These are phyloP conservation scores for Hypoxylon sp. DNA, from an alignment of 2,329 filamentous ascomycete species.

Conservation along the genomic window DNA sequence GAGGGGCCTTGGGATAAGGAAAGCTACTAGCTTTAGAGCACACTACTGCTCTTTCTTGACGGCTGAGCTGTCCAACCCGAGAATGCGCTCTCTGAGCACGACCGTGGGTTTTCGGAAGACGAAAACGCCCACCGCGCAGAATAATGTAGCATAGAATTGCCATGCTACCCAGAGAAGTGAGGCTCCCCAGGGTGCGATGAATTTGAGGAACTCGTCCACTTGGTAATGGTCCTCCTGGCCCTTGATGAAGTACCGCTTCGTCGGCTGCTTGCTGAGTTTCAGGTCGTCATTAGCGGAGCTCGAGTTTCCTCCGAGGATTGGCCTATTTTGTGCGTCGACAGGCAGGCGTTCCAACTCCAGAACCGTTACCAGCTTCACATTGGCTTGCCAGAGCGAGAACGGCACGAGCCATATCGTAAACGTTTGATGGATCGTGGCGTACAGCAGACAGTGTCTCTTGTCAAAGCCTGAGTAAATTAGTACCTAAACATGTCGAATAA, in stretches of 20 bases:
- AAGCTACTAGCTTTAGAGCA: slow-evolving; percentile 9
- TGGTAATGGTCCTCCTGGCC: slow-evolving; percentile 89
- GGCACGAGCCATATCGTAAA: slow-evolving; percentile 85
- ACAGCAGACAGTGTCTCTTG: slow-evolving; percentile 75
- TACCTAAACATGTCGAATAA: background rate
- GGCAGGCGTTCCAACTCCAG: slow-evolving; percentile 70
- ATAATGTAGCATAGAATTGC: slow-evolving; percentile 75
- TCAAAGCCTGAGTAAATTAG: slow-evolving; percentile 72
- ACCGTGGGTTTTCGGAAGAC: slow-evolving; percentile 33
- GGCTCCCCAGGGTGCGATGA: slow-evolving; percentile 74
- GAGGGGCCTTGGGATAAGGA: background rate
- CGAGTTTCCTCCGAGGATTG: slow-evolving; percentile 18
- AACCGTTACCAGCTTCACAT: slow-evolving; percentile 77
- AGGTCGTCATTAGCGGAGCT: slow-evolving; percentile 51
- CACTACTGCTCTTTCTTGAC: slow-evolving; percentile 37
- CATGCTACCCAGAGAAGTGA: slow-evolving; percentile 66
- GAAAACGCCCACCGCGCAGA: slow-evolving; percentile 74
- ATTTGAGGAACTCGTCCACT: slow-evolving; percentile 80
- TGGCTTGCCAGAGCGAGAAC: slow-evolving; percentile 73
- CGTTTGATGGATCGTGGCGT: slow-evolving; percentile 79
- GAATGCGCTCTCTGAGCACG: slow-evolving; percentile 23
- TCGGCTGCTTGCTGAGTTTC: slow-evolving; percentile 16
- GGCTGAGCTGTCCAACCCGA: slow-evolving; percentile 25
- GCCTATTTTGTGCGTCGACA: slow-evolving; percentile 46
- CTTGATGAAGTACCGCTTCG: slow-evolving; percentile 76